These are phyloP conservation scores for Domatiomyces globalis DNA, from an alignment of 2,329 filamentous ascomycete genomes.

Conservation along the genomic window DNA sequence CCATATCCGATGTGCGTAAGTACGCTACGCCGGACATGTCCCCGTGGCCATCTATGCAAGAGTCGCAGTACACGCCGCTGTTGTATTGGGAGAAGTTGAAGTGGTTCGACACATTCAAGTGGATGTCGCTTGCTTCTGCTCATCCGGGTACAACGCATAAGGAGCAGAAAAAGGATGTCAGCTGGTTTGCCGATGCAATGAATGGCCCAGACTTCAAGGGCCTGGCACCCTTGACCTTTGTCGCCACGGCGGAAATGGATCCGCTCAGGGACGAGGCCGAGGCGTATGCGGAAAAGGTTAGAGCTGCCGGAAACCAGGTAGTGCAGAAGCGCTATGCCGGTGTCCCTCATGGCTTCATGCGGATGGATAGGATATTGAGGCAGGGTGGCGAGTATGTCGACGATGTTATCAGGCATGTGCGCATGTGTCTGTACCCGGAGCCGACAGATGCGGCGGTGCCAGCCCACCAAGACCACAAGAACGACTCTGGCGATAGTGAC, in stretches of 20 bases:
- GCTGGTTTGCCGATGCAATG: slow-evolving; percentile 16
- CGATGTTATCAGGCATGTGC: slow-evolving; percentile 9
- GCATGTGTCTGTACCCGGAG: not conserved
- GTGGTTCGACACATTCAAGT: slow-evolving; percentile 19
- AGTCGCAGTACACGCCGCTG: slow-evolving; percentile 14
- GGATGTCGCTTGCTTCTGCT: slow-evolving; percentile 12
- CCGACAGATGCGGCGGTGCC: not conserved
- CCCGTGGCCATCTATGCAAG: slow-evolving; percentile 17
- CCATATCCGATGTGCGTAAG: slow-evolving; percentile 16
- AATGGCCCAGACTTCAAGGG: slow-evolving; percentile 15
- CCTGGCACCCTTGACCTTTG: slow-evolving; percentile 15
- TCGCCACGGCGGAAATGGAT: slow-evolving; percentile 16
- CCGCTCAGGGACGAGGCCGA: slow-evolving; percentile 17
- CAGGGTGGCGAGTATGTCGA: slow-evolving; percentile 17
- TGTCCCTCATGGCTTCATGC: slow-evolving; percentile 18
- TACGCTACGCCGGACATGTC: slow-evolving; percentile 16
- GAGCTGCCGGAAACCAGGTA: slow-evolving; percentile 15
- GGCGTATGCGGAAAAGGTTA: slow-evolving; percentile 14
- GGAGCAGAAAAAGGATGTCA: slow-evolving; percentile 14
- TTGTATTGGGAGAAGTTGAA: slow-evolving; percentile 18
- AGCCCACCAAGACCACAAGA: not conserved
- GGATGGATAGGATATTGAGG: slow-evolving; percentile 13
- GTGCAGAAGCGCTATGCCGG: slow-evolving; percentile 13
- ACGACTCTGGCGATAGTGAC: not conserved
- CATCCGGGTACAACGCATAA: slow-evolving; percentile 7